Evolutionary conservation across 148 eudicot species (phyloP).

Genomic region (Heliosperma pusillum): DNA sequence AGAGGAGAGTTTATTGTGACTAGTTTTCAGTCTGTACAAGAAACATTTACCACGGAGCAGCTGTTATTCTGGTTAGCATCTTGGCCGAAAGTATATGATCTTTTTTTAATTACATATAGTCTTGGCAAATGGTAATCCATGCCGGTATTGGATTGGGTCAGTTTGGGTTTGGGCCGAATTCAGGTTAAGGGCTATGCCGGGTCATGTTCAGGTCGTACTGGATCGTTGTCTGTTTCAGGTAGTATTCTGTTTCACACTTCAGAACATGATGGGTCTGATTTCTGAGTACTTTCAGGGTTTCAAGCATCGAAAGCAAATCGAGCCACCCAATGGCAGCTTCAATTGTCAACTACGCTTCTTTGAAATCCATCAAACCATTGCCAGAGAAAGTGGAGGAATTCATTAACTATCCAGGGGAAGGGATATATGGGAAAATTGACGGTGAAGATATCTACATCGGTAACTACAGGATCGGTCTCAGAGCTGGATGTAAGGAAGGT

Average conservation of each 20-base stretch:
- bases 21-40: conserved; percentile 28
- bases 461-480: conserved; percentile 30
- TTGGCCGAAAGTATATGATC: not conserved
- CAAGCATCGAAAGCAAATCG: conserved; percentile 54
- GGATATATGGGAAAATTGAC: conserved; percentile 45
- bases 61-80: conserved; percentile 36
- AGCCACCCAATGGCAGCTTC: conserved; percentile 58
- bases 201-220: too few relatives aligned
- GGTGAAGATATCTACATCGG: conserved; percentile 41
- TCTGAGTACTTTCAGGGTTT: conserved; percentile 34
- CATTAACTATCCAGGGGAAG: conserved; percentile 45
- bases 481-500: conserved; percentile 40
- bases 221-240: too few relatives aligned
- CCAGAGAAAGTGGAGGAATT: conserved; percentile 47
- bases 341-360: conserved; percentile 29
- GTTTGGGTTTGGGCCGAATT: too few relatives aligned
- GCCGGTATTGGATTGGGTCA: too few relatives aligned
- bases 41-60: conserved; percentile 28
- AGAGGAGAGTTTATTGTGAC: conserved; percentile 41
- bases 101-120: not conserved
- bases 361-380: conserved; percentile 28
- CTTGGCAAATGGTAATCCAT: not conserved
- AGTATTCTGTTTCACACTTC: too few relatives aligned
- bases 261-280: not conserved
- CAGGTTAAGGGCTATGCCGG: too few relatives aligned